Evolutionary conservation across 306 rosid genomes (phyloP).

Genomic region (Lotus japonicus): DNA sequence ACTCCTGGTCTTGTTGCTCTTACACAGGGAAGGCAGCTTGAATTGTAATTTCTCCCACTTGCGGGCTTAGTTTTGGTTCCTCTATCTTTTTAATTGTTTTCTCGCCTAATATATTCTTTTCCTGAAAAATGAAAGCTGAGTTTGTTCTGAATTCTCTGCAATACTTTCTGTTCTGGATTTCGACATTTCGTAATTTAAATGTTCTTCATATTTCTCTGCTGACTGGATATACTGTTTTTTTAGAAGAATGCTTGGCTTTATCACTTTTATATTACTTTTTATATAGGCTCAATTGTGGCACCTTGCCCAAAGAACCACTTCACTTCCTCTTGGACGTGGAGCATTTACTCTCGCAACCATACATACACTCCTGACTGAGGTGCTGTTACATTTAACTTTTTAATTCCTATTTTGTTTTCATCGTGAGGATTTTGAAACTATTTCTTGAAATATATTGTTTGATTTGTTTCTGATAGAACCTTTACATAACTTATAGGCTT

Average conservation of each 20-base stretch:
- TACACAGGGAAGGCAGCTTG: not conserved
- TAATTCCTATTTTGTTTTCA: not conserved
- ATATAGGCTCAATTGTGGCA: constrained; percentile 90
- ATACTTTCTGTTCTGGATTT: not conserved
- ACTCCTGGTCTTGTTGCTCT: not conserved
- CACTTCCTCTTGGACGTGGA: constrained; percentile 96
- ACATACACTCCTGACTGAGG: constrained; percentile 96
- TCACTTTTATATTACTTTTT: constrained; percentile 22
- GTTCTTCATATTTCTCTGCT: constrained; percentile 5
- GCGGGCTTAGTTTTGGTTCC: not conserved
- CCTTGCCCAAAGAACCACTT: constrained; percentile 92
- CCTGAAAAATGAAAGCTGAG: not conserved
- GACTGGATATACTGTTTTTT: not conserved
- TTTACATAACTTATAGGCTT: constrained; percentile 49
- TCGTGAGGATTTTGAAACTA: not conserved
- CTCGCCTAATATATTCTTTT: not conserved
- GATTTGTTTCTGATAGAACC: constrained; percentile 25
- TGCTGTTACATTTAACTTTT: constrained; percentile 15
- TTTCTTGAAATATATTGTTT: not conserved
- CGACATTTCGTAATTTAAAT: not conserved
- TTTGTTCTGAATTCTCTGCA: constrained; percentile 3
- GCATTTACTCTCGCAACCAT: constrained; percentile 96
- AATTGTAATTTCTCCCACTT: not conserved
- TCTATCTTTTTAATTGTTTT: not conserved
- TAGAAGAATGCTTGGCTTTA: not conserved